Evolutionary conservation across 805 yeast species (phyloP).

Genomic region (Candida gorgasii): DNA sequence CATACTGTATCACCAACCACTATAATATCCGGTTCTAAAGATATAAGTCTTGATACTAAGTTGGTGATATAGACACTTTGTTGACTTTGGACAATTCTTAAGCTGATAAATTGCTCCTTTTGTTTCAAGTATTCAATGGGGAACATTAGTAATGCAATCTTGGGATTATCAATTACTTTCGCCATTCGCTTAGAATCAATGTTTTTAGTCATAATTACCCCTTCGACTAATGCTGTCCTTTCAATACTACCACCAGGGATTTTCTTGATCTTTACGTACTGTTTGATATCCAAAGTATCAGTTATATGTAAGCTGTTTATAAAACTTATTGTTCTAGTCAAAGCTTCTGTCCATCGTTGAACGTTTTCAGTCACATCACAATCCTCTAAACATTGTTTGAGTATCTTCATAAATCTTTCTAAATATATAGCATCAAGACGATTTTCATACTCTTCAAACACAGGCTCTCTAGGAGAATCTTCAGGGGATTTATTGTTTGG

Average conservation of each 20-base stretch:
- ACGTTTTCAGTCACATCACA: constrained; percentile 49
- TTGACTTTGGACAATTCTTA: constrained; percentile 82
- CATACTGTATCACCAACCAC: constrained; percentile 78
- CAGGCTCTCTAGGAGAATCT: neutral
- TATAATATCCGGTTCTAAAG: constrained; percentile 76
- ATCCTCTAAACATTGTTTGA: constrained; percentile 63
- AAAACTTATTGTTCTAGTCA: constrained; percentile 52
- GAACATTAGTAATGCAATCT: constrained; percentile 79
- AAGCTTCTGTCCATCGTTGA: constrained; percentile 58
- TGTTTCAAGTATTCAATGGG: constrained; percentile 83
- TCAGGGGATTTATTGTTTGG: neutral
- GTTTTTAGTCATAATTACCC: constrained; percentile 80
- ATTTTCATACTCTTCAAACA: neutral
- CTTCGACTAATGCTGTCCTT: constrained; percentile 67
- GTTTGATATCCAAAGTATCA: constrained; percentile 82
- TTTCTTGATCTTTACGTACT: constrained; percentile 82
- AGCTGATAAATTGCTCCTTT: constrained; percentile 76
- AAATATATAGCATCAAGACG: constrained; percentile 22
- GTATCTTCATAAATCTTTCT: constrained; percentile 49
- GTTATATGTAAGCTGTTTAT: constrained; percentile 64
- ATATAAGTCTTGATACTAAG: constrained; percentile 72
- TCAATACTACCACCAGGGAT: constrained; percentile 71
- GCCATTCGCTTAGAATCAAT: constrained; percentile 83
- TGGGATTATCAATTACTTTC: constrained; percentile 59
- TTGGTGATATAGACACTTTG: constrained; percentile 83